Percentiles rank a stretch among this genome's conserved stretches.
phyloP scores from a whole-genome alignment of 768 basidiomycete genomes.

The Lactarius indigo region DNA sequence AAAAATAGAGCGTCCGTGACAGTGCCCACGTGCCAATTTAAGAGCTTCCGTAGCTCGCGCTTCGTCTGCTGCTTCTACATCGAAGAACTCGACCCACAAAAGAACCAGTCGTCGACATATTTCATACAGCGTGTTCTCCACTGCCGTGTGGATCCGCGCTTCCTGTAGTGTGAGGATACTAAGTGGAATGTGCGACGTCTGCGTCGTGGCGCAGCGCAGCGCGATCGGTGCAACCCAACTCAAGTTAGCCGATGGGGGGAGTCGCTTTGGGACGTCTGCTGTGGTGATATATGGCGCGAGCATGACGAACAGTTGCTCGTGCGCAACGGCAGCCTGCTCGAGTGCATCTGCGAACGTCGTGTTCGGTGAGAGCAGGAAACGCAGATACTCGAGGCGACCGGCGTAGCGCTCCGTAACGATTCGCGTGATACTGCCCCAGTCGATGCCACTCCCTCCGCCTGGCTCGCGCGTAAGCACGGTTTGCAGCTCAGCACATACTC shows the following conservation, averaged over 20 bases:
- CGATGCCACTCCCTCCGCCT: conserved; percentile 34
- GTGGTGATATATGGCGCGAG: conserved; percentile 32
- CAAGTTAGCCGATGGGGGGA: conserved; percentile 3
- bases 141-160: conserved; percentile 14
- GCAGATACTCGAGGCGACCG: conserved; percentile 40
- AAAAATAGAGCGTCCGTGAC: too few species aligned
- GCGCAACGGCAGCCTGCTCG: conserved; percentile 9
- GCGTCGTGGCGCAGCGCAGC: conserved; percentile 22
- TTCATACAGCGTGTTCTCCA: conserved; percentile 7
- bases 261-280: conserved; percentile 14
- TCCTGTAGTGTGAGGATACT: conserved; percentile 23
- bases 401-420: conserved; percentile 41
- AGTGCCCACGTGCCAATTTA: neutral
- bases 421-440: conserved; percentile 41
- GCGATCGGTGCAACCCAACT: conserved; percentile 23
- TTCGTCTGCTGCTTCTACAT: conserved; percentile 19
- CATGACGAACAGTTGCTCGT: conserved; percentile 20
- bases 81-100: conserved; percentile 25
- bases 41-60: neutral
- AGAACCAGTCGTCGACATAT: conserved; percentile 24
- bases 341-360: neutral
- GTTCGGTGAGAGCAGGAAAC: conserved; percentile 23
- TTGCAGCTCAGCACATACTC: conserved; percentile 25
- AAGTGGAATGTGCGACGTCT: neutral
- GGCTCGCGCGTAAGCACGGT: conserved; percentile 27